phyloP scores from a whole-genome alignment of 257 asterid genomes.

The Nicotiana benthamiana region DNA sequence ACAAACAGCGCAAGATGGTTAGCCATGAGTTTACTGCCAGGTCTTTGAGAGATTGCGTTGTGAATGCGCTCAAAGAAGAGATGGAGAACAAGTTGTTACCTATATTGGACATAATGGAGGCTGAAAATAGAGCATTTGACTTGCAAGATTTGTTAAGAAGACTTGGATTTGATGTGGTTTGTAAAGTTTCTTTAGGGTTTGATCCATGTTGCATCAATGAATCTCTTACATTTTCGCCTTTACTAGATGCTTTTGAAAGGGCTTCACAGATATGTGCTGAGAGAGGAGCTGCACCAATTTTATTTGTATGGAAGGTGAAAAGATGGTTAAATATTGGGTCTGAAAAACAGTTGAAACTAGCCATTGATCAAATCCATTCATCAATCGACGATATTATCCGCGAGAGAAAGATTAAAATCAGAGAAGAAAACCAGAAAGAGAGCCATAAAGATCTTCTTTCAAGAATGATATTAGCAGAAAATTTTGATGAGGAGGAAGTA shows the following conservation, averaged over 20 bases:
- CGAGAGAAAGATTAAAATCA: conserved; percentile 12
- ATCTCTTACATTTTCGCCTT: conserved; percentile 20
- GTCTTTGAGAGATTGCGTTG: conserved; percentile 26
- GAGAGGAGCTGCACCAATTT: conserved; percentile 41
- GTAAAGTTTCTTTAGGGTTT: conserved; percentile 46
- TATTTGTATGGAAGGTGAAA: conserved; percentile 44
- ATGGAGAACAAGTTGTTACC: conserved; percentile 45
- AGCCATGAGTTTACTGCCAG: conserved; percentile 30
- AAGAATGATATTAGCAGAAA: conserved; percentile 28
- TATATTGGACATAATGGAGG: conserved; percentile 32
- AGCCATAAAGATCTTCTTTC: conserved; percentile 27
- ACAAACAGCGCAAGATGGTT: conserved; percentile 39
- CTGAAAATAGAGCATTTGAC: conserved; percentile 24
- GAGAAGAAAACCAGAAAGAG: not conserved
- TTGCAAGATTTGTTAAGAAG: conserved; percentile 55
- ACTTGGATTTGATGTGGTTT: conserved; percentile 47
- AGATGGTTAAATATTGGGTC: conserved; percentile 35
- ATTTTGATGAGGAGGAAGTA: conserved; percentile 21
- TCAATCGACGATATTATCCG: conserved; percentile 25
- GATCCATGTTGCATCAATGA: conserved; percentile 31
- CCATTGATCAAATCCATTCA: conserved; percentile 31
- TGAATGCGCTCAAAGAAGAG: conserved; percentile 15
- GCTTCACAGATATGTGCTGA: conserved; percentile 56
- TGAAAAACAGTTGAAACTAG: conserved; percentile 35
- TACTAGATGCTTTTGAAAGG: conserved; percentile 42